Conservation (phyloP, 140 eudicot genomes). For the Senecio squalidus region DNA sequence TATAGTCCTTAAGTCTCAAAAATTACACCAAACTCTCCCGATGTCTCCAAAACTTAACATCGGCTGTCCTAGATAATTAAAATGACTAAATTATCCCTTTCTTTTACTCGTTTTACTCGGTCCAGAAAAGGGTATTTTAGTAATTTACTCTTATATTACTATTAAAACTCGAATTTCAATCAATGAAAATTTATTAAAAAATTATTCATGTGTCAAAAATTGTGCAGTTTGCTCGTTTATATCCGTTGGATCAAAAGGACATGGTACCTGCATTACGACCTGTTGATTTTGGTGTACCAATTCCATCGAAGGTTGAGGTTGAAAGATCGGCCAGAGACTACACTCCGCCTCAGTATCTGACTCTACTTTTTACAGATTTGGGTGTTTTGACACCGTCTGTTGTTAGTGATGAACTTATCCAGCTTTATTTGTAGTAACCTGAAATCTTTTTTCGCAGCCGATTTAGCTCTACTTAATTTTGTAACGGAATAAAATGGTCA, state of each 20-base stretch:
- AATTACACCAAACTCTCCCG: too few species aligned
- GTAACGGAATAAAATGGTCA: too few species aligned
- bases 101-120: too few species aligned
- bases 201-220: neutral
- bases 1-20: too few species aligned
- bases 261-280: conserved; percentile 93
- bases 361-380: conserved; percentile 83
- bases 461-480: neutral
- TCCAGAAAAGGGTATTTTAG: too few species aligned
- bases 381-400: conserved; percentile 93
- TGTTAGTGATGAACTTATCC: conserved; percentile 93
- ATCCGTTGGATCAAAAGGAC: conserved; percentile 96
- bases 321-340: conserved; percentile 92
- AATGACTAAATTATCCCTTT: too few species aligned
- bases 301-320: conserved; percentile 85
- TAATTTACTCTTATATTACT: too few species aligned
- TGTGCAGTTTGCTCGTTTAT: conserved; percentile 88
- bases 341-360: conserved; percentile 91
- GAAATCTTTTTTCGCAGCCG: neutral
- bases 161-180: neutral
- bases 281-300: conserved; percentile 93
- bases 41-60: too few species aligned
- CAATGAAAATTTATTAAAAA: neutral
- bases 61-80: too few species aligned
- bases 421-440: conserved; percentile 56